Percentiles rank a stretch among this genome's conserved stretches.
These are phyloP conservation scores for Rosa lucieae DNA, from an alignment of 306 rosid species.

Conservation along the genomic window DNA sequence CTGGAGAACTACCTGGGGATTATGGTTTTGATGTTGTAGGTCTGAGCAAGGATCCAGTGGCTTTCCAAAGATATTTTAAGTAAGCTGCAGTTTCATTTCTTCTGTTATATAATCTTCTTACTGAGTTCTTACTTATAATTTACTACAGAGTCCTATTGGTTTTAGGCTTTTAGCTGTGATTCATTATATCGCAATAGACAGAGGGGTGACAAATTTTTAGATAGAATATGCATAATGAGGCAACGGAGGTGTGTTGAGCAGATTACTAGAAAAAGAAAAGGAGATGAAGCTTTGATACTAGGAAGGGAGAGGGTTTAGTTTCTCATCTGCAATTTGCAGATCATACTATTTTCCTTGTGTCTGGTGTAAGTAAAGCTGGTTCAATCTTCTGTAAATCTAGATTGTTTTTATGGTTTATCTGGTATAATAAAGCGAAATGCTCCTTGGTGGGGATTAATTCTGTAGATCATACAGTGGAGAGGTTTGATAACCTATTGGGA, in stretches of 20 bases:
- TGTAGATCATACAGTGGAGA: background rate
- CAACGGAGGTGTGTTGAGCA: background rate
- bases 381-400: background rate
- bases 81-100: slow-evolving; percentile 35
- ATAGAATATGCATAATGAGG: background rate
- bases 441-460: background rate
- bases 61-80: slow-evolving; percentile 76
- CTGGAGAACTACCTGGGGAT: slow-evolving; percentile 89
- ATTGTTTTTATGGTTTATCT: background rate
- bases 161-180: slow-evolving; percentile 1
- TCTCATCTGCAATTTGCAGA: background rate
- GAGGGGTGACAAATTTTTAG: background rate
- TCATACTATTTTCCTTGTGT: background rate
- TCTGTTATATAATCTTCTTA: background rate
- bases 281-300: background rate
- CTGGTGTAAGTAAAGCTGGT: background rate
- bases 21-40: slow-evolving; percentile 85
- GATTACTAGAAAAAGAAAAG: background rate
- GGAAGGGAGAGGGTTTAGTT: background rate
- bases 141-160: background rate
- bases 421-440: background rate
- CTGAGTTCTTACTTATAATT: background rate
- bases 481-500: background rate
- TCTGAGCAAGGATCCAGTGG: slow-evolving; percentile 68
- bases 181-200: background rate